phyloP scores from a whole-genome alignment of 202 grass and related monocot genomes.

The Alloteropsis angusta region DNA sequence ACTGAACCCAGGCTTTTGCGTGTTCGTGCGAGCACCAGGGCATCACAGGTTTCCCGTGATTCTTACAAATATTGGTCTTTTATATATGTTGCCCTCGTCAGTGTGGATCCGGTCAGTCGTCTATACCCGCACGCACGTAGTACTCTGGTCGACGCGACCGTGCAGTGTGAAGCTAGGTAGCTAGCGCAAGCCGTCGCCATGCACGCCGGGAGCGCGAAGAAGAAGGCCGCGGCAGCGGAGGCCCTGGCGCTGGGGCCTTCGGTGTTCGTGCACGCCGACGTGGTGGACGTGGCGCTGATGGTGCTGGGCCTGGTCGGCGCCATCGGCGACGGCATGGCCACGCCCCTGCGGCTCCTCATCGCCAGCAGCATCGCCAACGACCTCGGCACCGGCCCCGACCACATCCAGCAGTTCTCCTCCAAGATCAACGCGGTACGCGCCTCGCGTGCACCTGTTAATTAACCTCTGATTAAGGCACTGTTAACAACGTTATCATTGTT shows the following conservation, averaged over 20 bases:
- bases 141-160: too few relatives aligned
- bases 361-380: slow-evolving; percentile 56
- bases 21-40: neutral
- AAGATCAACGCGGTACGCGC: slow-evolving; percentile 37
- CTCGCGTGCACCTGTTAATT: too few relatives aligned
- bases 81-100: neutral
- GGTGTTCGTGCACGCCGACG: slow-evolving; percentile 70
- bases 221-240: neutral
- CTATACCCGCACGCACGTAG: too few relatives aligned
- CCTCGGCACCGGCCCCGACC: slow-evolving; percentile 38
- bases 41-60: neutral
- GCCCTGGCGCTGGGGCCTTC: neutral
- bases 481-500: neutral
- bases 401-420: slow-evolving; percentile 33
- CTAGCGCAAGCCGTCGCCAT: too few relatives aligned
- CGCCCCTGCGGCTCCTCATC: slow-evolving; percentile 51
- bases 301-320: slow-evolving; percentile 56
- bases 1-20: neutral
- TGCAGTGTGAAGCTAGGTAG: too few relatives aligned
- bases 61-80: neutral
- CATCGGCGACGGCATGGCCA: slow-evolving; percentile 54
- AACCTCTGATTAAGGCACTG: neutral
- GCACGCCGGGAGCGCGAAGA: too few relatives aligned
- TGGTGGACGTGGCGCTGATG: slow-evolving; percentile 49
- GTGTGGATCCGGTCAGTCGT: too few relatives aligned